Conservation (phyloP, 805 yeast species). For the Yamadazyma nakazawae region DNA sequence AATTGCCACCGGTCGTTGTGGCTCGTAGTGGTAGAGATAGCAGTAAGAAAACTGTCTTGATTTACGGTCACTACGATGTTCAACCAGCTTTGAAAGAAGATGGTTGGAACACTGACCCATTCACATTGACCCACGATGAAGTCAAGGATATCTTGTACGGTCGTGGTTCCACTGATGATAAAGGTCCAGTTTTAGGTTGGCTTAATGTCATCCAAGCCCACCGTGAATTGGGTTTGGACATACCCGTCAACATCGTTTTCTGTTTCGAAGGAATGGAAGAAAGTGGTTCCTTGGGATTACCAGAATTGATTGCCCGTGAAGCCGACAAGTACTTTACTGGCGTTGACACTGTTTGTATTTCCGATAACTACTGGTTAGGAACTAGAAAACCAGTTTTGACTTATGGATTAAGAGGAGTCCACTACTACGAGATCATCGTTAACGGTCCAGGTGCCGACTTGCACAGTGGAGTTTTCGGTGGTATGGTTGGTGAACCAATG, state of each 20-base stretch:
- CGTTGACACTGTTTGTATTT: constrained; percentile 92
- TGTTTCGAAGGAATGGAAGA: constrained; percentile 99
- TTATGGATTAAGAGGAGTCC: constrained; percentile 95
- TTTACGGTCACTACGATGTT: constrained; percentile 97
- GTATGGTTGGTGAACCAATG: constrained; percentile 96
- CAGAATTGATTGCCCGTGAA: constrained; percentile 74
- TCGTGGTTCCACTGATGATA: constrained; percentile 96
- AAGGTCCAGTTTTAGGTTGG: constrained; percentile 99
- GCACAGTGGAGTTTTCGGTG: constrained; percentile 97
- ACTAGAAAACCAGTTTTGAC: constrained; percentile 95
- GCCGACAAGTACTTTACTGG: constrained; percentile 77
- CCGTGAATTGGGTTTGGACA: constrained; percentile 72
- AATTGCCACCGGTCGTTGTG: constrained; percentile 92
- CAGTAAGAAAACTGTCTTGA: constrained; percentile 77
- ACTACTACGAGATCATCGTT: constrained; percentile 80
- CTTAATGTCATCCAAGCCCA: constrained; percentile 90
- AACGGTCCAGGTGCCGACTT: constrained; percentile 95
- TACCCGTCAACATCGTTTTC: constrained; percentile 89
- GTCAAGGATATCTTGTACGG: constrained; percentile 76
- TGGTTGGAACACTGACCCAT: constrained; percentile 96
- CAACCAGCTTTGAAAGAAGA: constrained; percentile 93
- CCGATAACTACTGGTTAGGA: constrained; percentile 98
- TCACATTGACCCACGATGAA: constrained; percentile 54
- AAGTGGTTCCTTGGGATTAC: constrained; percentile 91
- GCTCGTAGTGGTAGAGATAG: constrained; percentile 85